Conservation (phyloP, 2,329 filamentous ascomycete genomes). For the Venturia carpophila region DNA sequence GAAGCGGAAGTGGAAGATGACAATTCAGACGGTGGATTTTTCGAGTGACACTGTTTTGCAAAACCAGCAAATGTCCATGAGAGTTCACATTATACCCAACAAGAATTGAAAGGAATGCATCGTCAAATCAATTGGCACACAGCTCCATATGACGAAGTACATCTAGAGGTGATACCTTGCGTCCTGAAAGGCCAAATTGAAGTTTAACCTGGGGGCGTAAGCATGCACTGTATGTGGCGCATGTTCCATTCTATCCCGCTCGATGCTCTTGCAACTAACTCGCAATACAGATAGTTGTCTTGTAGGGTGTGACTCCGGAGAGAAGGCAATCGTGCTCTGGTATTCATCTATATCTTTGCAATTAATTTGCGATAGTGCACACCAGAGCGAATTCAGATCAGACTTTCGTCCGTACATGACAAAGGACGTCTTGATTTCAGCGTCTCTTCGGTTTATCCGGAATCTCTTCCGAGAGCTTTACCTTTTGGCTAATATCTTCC, state of each 20-base stretch:
- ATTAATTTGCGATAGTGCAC: not conserved
- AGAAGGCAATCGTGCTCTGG: not conserved
- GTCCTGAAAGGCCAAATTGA: not conserved
- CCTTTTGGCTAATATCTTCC: not conserved
- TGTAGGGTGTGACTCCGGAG: not conserved
- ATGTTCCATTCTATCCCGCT: not conserved
- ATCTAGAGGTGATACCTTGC: not conserved
- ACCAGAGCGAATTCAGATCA: not conserved
- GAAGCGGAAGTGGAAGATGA: not conserved
- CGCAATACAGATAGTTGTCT: not conserved
- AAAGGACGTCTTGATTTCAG: not conserved
- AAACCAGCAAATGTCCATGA: not conserved
- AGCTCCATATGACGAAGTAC: not conserved
- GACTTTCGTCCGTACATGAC: not conserved
- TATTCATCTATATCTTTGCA: not conserved
- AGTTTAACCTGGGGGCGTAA: not conserved
- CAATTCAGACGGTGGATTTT: constrained; percentile 15
- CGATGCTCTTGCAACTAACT: not conserved
- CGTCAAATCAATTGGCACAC: not conserved
- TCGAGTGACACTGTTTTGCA: constrained; percentile 9
- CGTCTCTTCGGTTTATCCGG: not conserved
- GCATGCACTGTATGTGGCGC: not conserved
- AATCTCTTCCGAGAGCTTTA: not conserved
- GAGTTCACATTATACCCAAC: not conserved
- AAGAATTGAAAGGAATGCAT: not conserved